Evolutionary conservation across 2,329 filamentous ascomycete species (phyloP), one percentile per base, ranked within the genome.

Genomic region (Diaporthe eres): DNA sequence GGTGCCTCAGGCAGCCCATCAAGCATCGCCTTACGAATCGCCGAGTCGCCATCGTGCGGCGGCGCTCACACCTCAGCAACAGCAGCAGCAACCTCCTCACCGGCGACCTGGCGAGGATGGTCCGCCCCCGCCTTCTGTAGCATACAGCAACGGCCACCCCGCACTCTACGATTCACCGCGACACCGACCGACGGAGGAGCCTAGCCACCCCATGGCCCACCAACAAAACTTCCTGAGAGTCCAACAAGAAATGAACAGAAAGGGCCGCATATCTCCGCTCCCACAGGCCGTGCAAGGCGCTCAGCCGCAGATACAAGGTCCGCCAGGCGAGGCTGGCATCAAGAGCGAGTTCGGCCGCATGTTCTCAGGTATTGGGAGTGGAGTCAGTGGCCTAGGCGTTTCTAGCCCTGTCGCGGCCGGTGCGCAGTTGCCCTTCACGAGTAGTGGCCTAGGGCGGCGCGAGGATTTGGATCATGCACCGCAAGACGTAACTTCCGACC

Each of bases 261-360:
- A 93, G 78, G 96, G 96, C 2, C 92, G 96, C 67, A 89, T 95
- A 53, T 98, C 96, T 12, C 96, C 96, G 2, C 87, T 98, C 22
- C 96, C 96, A 1, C 96, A 98, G 83, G 96, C 96, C 31, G 96
- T 98, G 0, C 96, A 98, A 82, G 96, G 96, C 31, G 96, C 94
- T 1, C 96, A 98, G 82, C 92, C 93, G 22, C 94, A 95, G 80
- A 90, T 94, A 53, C 90, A 94, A 72, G 94, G 94, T 4, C 94
- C 95, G 8, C 91, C 92, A 19, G 94, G 93, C 22, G 95, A 98
- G 82, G 94, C 95, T 15, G 94, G 94, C 58, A 98, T 98, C 81
- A 98, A 98, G 87, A 97, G 93, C 82, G 96, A 98, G 82, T 96
- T 98, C 82, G 96, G 96, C 39, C 93, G 95, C 77, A 98, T 98